Percentiles rank a stretch among this genome's conserved stretches.
These are phyloP conservation scores for Dimargaris cristalligena DNA, from an alignment of 192 early-diverging fungal species.

Conservation along the genomic window DNA sequence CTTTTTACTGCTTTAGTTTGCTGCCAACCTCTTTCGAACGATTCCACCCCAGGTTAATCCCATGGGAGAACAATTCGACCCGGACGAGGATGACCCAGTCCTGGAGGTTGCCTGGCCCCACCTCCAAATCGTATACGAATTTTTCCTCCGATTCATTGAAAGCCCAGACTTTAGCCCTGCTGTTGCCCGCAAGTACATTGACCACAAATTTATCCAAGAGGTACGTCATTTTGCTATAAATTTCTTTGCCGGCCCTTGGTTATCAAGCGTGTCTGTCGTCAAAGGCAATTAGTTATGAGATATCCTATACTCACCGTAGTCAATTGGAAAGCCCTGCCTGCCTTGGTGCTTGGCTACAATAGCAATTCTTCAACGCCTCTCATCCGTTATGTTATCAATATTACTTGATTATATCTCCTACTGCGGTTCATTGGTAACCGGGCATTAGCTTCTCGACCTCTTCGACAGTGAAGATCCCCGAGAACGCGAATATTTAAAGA, in stretches of 20 bases:
- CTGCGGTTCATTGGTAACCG: too few relatives aligned
- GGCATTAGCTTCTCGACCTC: conserved; percentile 73
- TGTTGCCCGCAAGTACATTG: conserved; percentile 90
- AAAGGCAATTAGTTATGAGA: too few relatives aligned
- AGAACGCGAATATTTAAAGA: conserved; percentile 97
- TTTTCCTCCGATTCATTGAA: conserved; percentile 96
- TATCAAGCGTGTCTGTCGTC: too few relatives aligned
- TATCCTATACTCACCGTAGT: too few relatives aligned
- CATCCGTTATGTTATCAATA: too few relatives aligned
- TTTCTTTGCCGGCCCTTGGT: too few relatives aligned
- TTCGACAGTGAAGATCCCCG: conserved; percentile 98
- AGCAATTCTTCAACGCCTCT: too few relatives aligned
- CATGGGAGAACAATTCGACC: conserved; percentile 91
- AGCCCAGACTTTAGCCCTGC: conserved; percentile 95
- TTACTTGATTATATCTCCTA: too few relatives aligned
- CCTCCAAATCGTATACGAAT: conserved; percentile 93
- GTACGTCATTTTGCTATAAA: too few relatives aligned
- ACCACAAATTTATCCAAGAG: conserved; percentile 85
- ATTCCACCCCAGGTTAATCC: conserved; percentile 93
- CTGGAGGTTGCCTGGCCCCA: conserved; percentile 97
- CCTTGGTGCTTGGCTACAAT: too few relatives aligned
- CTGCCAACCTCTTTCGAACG: conserved; percentile 87
- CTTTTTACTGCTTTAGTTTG: conserved; percentile 39
- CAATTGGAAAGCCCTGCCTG: too few relatives aligned
- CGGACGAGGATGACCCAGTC: conserved; percentile 98